A percentile compares a stretch with the other conserved stretches of the same genome.
phyloP scores from a whole-genome alignment of 2,329 filamentous ascomycete genomes.

The Pseudogymnoascus sp. region DNA sequence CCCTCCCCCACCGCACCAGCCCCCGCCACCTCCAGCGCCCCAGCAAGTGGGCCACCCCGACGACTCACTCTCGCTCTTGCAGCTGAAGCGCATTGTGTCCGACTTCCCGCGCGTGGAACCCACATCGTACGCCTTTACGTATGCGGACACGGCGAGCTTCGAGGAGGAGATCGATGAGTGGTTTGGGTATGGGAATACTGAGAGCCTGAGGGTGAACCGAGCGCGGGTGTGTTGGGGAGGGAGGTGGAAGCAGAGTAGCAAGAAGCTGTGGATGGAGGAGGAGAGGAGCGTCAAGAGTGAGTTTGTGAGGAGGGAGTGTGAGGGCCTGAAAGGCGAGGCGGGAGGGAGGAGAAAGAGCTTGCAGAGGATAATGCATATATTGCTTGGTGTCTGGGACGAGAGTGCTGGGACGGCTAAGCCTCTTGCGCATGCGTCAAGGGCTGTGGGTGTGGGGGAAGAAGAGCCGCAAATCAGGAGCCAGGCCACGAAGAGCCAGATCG shows the following conservation, averaged over 20 bases:
- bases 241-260: constrained; percentile 56
- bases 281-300: constrained; percentile 45
- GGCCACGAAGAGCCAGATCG: constrained; percentile 50
- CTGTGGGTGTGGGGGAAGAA: constrained; percentile 32
- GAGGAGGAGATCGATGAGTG: constrained; percentile 93
- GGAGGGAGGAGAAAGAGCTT: constrained; percentile 45
- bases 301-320: constrained; percentile 51
- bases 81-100: constrained; percentile 64
- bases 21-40: constrained; percentile 26
- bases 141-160: constrained; percentile 64
- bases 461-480: constrained; percentile 40
- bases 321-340: constrained; percentile 32
- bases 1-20: constrained; percentile 29
- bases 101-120: constrained; percentile 65
- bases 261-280: constrained; percentile 59
- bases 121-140: constrained; percentile 77
- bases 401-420: constrained; percentile 46
- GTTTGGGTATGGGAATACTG: constrained; percentile 87
- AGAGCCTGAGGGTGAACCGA: constrained; percentile 70
- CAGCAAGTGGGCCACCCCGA: constrained; percentile 35
- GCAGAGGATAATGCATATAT: constrained; percentile 51
- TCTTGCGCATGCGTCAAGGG: constrained; percentile 16
- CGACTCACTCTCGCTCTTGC: constrained; percentile 69
- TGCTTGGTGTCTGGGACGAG: constrained; percentile 63
- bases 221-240: constrained; percentile 71